A percentile compares a stretch with the other conserved stretches of the same genome.
Evolutionary conservation across 208 protist species (phyloP).

Genomic region (Crithidia sp.): DNA sequence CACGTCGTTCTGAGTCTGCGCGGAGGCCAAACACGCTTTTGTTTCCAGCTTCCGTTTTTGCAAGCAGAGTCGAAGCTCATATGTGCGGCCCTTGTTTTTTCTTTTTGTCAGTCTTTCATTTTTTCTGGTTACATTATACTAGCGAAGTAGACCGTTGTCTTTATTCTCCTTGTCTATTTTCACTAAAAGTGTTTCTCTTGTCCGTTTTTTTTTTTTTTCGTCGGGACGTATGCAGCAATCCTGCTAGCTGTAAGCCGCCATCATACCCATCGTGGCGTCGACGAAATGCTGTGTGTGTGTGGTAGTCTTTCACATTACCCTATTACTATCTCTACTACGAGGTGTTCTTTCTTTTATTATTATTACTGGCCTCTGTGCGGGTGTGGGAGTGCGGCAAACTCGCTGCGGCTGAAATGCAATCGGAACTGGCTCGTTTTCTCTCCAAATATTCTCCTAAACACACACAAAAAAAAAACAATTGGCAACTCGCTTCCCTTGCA

Average conservation of each 20-base stretch:
- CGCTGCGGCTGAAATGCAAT: too few relatives aligned
- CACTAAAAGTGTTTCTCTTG: neutral
- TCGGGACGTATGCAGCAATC: neutral
- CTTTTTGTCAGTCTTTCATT: neutral
- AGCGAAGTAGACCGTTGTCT: neutral
- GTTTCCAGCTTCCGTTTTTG: too few relatives aligned
- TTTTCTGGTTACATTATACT: neutral
- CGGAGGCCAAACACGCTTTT: too few relatives aligned
- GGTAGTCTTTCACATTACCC: neutral
- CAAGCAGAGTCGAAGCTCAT: too few relatives aligned
- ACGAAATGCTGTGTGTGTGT: neutral
- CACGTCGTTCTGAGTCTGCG: too few relatives aligned
- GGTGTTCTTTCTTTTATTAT: neutral
- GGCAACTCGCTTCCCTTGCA: too few relatives aligned
- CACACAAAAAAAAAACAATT: too few relatives aligned
- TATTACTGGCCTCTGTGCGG: neutral
- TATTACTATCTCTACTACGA: neutral
- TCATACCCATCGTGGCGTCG: neutral
- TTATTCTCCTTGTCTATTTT: neutral
- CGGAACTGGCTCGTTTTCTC: too few relatives aligned
- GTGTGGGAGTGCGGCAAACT: too few relatives aligned
- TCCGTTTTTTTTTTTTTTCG: neutral
- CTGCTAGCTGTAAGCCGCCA: neutral
- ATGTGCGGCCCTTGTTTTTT: neutral
- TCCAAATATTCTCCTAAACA: too few relatives aligned